Base-by-base conservation (phyloP, 2,329 filamentous ascomycete genomes). In the Myotisia sp. region DNA sequence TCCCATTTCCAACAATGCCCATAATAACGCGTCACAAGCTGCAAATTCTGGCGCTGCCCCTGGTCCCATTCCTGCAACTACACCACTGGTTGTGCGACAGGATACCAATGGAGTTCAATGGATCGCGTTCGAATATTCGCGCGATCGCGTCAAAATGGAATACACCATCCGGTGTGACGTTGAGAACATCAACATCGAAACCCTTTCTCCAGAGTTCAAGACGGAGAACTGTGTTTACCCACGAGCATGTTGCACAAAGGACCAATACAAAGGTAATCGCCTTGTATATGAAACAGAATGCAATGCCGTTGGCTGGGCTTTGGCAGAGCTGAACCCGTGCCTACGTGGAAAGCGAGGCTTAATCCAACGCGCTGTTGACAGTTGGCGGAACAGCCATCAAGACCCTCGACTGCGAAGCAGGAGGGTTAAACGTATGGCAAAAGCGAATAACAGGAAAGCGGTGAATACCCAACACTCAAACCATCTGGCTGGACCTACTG, bases 231-330 rank as follows among this genome's bases (percentile, higher is more conserved):
- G 90, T 55, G 90, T 98, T 9, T 98, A 95, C 53, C 90, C 90
- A 3, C 75, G 90, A 40, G 90, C 90, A 3, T 94, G 86, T 65
- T 92, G 85, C 58, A 74, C 76, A 45, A 95, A 95, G 60, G 87
- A 95, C 39, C 80, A 92, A 54, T 98, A 98, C 65, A 79, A 86
- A 40, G 90, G 90, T 41, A 98, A 98, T 56, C 79, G 90, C 10
- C 64, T 94, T 46, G 81, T 90, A 47, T 98, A 98, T 58, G 90
- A 98, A 65, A 94, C 84, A 10, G 90, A 98, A 62, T 98, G 90
- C 69, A 98, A 98, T 62, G 84, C 85, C 0, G 90, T 98, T n/a
- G 90, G 90, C n/a, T 98, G 90, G 90, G 87, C 87, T 8, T 63
- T 98, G 45, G 90, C 90, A 2, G 80, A 95, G 52, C 64, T 98